These are phyloP conservation scores for Cystobasidiopsis lactophilus DNA, from an alignment of 768 basidiomycete genomes.

Conservation along the genomic window DNA sequence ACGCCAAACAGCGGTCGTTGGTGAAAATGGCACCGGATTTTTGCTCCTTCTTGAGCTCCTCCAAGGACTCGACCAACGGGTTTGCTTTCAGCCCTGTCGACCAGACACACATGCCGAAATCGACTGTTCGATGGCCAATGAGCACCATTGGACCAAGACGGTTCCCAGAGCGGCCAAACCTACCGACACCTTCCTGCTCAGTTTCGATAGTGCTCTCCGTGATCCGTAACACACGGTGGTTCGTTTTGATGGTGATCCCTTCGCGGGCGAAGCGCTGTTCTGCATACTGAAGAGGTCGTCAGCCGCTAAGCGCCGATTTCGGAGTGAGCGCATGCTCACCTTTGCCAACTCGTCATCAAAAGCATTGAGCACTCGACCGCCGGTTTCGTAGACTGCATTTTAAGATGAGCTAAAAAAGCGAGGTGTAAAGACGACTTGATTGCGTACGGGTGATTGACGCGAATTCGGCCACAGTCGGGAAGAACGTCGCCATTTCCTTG, in stretches of 20 bases:
- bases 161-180: background rate
- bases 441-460: background rate
- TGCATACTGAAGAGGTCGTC: slow-evolving; percentile 8
- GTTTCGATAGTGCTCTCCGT: slow-evolving; percentile 16
- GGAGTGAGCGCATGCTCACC: slow-evolving; percentile 17
- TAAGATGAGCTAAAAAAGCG: slow-evolving; percentile 40
- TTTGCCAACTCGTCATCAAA: slow-evolving; percentile 48
- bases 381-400: slow-evolving; percentile 50
- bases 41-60: slow-evolving; percentile 30
- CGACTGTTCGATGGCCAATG: slow-evolving; percentile 30
- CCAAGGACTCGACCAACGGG: slow-evolving; percentile 44
- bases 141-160: slow-evolving; percentile 7
- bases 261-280: slow-evolving; percentile 40
- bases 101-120: slow-evolving; percentile 68
- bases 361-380: slow-evolving; percentile 45
- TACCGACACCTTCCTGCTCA: slow-evolving; percentile 40
- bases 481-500: background rate
- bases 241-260: slow-evolving; percentile 48
- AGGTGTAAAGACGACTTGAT: background rate
- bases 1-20: slow-evolving; percentile 39
- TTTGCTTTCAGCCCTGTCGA: slow-evolving; percentile 67
- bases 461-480: too few species aligned
- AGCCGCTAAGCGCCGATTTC: background rate
- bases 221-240: slow-evolving; percentile 43
- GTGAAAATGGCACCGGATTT: slow-evolving; percentile 7